These are phyloP conservation scores for Thelonectria olida DNA, from an alignment of 2,329 filamentous ascomycete species.

Conservation along the genomic window DNA sequence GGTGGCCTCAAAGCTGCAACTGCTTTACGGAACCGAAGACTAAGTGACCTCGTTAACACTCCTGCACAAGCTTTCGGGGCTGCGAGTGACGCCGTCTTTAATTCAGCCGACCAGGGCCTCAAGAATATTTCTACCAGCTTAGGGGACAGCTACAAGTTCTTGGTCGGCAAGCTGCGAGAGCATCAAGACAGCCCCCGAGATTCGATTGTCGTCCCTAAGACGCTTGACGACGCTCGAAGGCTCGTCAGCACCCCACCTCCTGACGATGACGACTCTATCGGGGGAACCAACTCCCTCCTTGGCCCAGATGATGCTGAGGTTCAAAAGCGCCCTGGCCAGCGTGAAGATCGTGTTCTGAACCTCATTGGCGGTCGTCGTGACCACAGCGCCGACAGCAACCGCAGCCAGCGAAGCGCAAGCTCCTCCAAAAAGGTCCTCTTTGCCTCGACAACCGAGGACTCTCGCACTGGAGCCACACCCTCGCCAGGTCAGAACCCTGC, in stretches of 20 bases:
- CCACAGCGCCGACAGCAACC: constrained; percentile 77
- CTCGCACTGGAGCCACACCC: constrained; percentile 31
- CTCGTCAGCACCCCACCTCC: constrained; percentile 79
- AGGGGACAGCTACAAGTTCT: constrained; percentile 91
- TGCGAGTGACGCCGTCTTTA: constrained; percentile 85
- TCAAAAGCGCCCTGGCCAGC: constrained; percentile 41
- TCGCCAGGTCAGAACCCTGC: constrained; percentile 57
- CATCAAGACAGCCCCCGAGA: constrained; percentile 57
- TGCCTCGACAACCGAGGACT: constrained; percentile 46
- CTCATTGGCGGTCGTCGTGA: constrained; percentile 81
- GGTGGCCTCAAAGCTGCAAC: constrained; percentile 55
- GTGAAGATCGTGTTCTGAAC: constrained; percentile 74
- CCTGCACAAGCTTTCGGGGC: constrained; percentile 83
- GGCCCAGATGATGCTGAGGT: constrained; percentile 50
- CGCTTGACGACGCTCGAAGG: constrained; percentile 90
- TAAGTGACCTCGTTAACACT: constrained; percentile 88
- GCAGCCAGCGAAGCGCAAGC: constrained; percentile 70
- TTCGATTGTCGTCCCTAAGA: constrained; percentile 78
- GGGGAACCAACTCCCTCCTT: constrained; percentile 63
- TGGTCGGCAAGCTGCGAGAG: constrained; percentile 88
- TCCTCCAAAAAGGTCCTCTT: constrained; percentile 68
- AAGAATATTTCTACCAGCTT: constrained; percentile 92
- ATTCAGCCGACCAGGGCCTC: constrained; percentile 88
- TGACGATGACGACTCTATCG: constrained; percentile 71
- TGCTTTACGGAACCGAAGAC: constrained; percentile 73